A percentile compares a stretch with the other conserved stretches of the same genome.
phyloP scores from a whole-genome alignment of 163 green algal species.

The Volvox carteri region DNA sequence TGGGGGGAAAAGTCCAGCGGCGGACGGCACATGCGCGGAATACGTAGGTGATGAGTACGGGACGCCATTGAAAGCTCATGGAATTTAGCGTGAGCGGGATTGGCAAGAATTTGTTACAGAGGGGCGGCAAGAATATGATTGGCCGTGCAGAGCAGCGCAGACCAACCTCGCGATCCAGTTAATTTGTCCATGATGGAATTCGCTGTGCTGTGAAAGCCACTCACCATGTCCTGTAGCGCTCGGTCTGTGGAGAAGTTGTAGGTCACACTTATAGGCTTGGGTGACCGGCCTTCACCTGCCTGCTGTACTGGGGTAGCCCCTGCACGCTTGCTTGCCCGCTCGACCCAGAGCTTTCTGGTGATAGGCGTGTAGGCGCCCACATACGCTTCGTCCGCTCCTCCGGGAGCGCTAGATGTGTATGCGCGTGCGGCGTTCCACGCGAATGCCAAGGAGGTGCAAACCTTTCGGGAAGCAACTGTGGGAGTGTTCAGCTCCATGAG shows the following conservation, averaged over 20 bases:
- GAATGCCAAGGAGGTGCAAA: not conserved
- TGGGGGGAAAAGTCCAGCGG: no score
- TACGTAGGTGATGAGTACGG: no score
- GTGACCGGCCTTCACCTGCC: not conserved
- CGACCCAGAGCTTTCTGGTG: conserved; percentile 59
- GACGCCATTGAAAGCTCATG: no score
- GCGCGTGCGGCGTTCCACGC: not conserved
- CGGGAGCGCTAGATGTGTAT: not conserved
- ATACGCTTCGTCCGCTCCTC: conserved; percentile 5
- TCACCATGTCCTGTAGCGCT: conserved; percentile 66
- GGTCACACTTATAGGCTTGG: conserved; percentile 54
- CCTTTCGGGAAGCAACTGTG: not conserved
- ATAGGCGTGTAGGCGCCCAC: conserved; percentile 60
- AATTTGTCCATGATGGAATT: no score
- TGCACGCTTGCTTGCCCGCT: conserved; percentile 28
- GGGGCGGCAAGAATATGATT: no score
- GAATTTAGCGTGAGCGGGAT: no score
- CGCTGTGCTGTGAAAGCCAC: no score
- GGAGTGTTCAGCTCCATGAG: not conserved
- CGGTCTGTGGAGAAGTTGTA: conserved; percentile 78
- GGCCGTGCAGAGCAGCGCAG: no score
- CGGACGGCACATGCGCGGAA: no score
- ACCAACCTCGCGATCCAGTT: no score
- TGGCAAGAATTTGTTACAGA: no score
- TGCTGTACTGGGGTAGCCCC: not conserved